A percentile compares a stretch with the other conserved stretches of the same genome.
Evolutionary conservation across 306 rosid genomes (phyloP).

Genomic region (Cicer arietinum): DNA sequence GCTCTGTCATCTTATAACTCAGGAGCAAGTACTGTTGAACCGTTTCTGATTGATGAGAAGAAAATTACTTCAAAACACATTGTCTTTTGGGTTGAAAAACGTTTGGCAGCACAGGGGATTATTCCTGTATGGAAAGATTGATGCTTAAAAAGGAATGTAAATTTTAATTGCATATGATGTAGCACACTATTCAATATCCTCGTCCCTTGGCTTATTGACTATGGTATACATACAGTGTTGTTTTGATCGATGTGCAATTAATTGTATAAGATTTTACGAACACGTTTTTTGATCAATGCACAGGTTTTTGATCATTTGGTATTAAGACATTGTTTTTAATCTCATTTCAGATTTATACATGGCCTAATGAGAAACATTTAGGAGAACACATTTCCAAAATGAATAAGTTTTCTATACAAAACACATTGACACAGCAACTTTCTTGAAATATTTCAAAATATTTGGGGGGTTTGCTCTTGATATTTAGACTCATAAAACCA

Average conservation of each 20-base stretch:
- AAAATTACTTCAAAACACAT: constrained; percentile 73
- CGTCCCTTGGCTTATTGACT: constrained; percentile 35
- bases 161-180: constrained; percentile 48
- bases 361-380: background rate
- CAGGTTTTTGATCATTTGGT: background rate
- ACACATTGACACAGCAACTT: background rate
- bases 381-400: background rate
- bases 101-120: constrained; percentile 98
- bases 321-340: background rate
- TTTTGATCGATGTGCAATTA: constrained; percentile 19
- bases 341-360: background rate
- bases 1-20: constrained; percentile 77
- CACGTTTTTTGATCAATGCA: constrained; percentile 24
- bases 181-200: constrained; percentile 45
- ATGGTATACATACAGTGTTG: constrained; percentile 34
- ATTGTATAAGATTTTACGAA: constrained; percentile 25
- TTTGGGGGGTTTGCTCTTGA: too few relatives aligned
- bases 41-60: constrained; percentile 92
- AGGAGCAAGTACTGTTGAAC: constrained; percentile 85
- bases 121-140: constrained; percentile 88
- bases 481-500: too few relatives aligned
- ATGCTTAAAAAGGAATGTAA: constrained; percentile 29
- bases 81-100: constrained; percentile 93
- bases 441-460: background rate
- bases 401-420: background rate